These are phyloP conservation scores for Acephala macrosclerotiorum DNA, from an alignment of 2,329 filamentous ascomycete species.

Conservation along the genomic window DNA sequence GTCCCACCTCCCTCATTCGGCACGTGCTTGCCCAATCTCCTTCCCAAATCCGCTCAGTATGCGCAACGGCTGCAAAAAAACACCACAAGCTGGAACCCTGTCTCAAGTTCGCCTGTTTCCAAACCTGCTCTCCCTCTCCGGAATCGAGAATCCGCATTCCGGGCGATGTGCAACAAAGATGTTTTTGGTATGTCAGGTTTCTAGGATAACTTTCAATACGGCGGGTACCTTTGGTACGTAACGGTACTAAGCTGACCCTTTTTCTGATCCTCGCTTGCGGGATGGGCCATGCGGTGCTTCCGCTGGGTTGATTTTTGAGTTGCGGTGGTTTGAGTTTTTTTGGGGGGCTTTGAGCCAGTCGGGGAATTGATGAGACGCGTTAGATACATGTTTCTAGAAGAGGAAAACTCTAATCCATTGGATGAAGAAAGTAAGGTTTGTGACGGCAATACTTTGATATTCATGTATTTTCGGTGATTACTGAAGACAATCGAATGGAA, in stretches of 20 bases:
- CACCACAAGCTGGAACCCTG: not conserved
- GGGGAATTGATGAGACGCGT: not conserved
- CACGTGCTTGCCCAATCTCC: not conserved
- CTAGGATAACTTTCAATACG: not conserved
- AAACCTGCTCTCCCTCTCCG: not conserved
- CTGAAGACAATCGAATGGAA: not conserved
- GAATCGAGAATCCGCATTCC: not conserved
- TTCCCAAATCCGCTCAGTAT: not conserved
- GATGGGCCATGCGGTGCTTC: not conserved
- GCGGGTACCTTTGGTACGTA: not conserved
- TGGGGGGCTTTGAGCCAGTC: not conserved
- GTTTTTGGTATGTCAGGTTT: no score
- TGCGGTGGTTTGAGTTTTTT: not conserved
- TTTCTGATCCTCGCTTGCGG: not conserved
- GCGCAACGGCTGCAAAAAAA: not conserved
- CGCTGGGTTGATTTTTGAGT: not conserved
- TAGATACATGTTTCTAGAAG: not conserved
- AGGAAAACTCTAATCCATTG: not conserved
- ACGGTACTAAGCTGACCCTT: not conserved
- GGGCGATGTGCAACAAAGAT: slow-evolving; percentile 6
- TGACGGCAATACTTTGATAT: not conserved
- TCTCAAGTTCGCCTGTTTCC: not conserved
- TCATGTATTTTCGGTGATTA: not conserved
- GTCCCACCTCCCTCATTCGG: not conserved
- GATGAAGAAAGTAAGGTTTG: not conserved